Conservation (phyloP, 441 rosid species). For the Populus trichocarpa region DNA sequence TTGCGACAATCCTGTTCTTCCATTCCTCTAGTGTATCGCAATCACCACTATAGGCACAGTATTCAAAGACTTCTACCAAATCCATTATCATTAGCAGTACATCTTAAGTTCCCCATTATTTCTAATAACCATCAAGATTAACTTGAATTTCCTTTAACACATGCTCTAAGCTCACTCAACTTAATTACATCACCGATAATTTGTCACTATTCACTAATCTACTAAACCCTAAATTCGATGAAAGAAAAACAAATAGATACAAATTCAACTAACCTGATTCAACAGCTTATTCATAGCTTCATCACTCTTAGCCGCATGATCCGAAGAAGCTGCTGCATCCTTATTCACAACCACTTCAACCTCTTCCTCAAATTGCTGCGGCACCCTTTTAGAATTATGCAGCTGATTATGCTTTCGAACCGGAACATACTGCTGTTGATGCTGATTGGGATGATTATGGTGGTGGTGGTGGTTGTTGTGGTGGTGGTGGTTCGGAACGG, state of each 20-base stretch:
- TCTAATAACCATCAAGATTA: not conserved
- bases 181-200: not conserved
- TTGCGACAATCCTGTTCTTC: not conserved
- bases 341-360: conserved; percentile 29
- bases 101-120: not conserved
- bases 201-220: not conserved
- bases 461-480: conserved; percentile 33
- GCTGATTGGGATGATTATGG: conserved; percentile 29
- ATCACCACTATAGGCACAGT: not conserved
- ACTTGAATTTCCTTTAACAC: not conserved
- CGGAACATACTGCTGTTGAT: conserved; percentile 12
- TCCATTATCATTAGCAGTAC: not conserved
- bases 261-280: conserved; percentile 54
- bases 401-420: conserved; percentile 32
- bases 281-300: conserved; percentile 70
- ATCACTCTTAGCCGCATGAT: conserved; percentile 20
- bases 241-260: not conserved
- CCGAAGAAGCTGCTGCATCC: conserved; percentile 17
- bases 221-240: not conserved
- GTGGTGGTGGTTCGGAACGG: conserved; percentile 42
- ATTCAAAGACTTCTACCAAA: not conserved
- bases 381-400: not conserved
- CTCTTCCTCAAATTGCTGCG: conserved; percentile 28
- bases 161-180: not conserved
- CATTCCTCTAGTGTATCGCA: not conserved